Base-by-base conservation (phyloP, 2,329 filamentous ascomycete genomes). In the Aspergillus arachidicola region DNA sequence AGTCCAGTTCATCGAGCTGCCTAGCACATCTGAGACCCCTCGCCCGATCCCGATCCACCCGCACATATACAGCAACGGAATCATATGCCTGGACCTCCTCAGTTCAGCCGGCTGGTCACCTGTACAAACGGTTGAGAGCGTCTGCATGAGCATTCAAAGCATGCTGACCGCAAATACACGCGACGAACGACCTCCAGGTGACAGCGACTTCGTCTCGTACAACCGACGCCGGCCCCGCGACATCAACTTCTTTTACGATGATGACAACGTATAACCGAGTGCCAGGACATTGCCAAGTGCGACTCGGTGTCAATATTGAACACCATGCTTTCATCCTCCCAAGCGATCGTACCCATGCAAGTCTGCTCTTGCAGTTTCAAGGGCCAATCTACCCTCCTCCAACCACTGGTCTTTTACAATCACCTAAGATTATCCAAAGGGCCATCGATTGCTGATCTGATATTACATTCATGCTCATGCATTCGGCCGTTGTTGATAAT, bases 21-120 rank as follows among this genome's bases (percentile, higher is more conserved):
- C 87, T 38, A 57, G 61, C 28, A 66, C 74, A 11, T 71, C 76
- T 36, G 71, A 73, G 7, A 76, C 80, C 0, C 77, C 78, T 46
- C 84, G 86, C 48, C 81, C 84, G 2, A 94, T 99, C 72, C 95
- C 95, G 1, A 94, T 97, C 77, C 95, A 99, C 74, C 95, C 95
- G 3, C 95, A 99, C 81, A 92, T 99, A 78, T 99, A 99, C 82
- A 95, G 91, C 71, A 99, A 99, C 79, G 95, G 95, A 71, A 97
- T 98, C 78, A 99, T 99, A 75, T 99, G 95, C 74, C 90, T 99
- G 56, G 95, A 99, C 72, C 86, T 99, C 1, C 88, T 99, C 10
- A 93, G 93, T 58, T 84, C 86, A 11, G 89, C 93, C 67, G 95
- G 95, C 61, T 99, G 95, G 95, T 95, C 91, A 55, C 95, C 95